Evolutionary conservation across 169 alveolate genomes (phyloP), one percentile per base, ranked within the genome.

Genomic region (Plasmodium inui): DNA sequence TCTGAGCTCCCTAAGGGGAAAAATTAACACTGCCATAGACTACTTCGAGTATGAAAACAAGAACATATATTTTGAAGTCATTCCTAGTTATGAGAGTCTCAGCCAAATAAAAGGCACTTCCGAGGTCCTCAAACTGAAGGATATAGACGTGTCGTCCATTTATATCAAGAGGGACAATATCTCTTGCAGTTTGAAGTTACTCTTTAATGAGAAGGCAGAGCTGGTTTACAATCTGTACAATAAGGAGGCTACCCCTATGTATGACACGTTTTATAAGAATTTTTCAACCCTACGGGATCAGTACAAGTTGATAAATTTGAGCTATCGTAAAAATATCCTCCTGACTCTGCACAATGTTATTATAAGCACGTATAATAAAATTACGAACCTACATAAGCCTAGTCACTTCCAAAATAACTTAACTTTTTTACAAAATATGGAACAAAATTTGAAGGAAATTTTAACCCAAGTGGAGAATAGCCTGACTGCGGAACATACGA

Each of bases 21-120:
- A 89, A 46, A 80, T 89, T 70, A 22, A 41, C 7, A 57, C 26
- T 12, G 32, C 79, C 2, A 8, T 89, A n/a, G 70, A 89, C 0
- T 89, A 57, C 26, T 89, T 89, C 34, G 94, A 89, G 53, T 70
- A 89, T 50, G 94, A 89, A 61, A 89, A 89, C 46, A 79, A 22
- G 72, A 78, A 89, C 26, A 89, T 89, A 22, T 89, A 89, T 89
- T 89, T 89, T 89, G 94, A 89, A 12, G 82, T 81, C 5, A 80
- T 89, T 30, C 94, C 94, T 19, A 14, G 50, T n/a, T 89, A 89
- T 89, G 89, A 89, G 9, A 57, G 50, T 17, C 55, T 89, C 44
- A 28, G 46, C 10, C 53, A 55, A 8, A 44, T 89, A 71, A 89
- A 89, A 41, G 94, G 94, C 3, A 89, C 94, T 0, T 67, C 76